phyloP scores from a whole-genome alignment of 2,329 filamentous ascomycete species.

The Colletotrichum falcatum region DNA sequence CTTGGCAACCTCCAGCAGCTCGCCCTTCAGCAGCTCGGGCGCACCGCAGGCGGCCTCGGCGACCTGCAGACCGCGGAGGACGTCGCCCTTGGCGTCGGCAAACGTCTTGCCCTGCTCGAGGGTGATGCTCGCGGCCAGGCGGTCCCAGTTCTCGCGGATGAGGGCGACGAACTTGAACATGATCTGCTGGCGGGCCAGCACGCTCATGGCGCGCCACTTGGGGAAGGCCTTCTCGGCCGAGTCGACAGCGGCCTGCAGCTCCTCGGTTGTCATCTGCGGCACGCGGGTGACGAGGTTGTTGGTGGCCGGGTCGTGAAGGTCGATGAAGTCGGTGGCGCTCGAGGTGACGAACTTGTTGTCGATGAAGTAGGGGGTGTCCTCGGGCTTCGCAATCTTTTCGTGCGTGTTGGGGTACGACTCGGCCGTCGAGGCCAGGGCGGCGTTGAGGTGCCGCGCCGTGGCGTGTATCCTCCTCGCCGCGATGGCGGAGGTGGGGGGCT shows the following conservation, averaged over 20 bases:
- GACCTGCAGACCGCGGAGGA: constrained; percentile 84
- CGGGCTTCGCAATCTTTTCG: constrained; percentile 74
- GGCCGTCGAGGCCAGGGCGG: constrained; percentile 65
- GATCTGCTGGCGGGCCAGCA: constrained; percentile 82
- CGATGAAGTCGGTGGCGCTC: constrained; percentile 77
- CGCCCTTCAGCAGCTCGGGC: constrained; percentile 84
- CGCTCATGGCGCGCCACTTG: constrained; percentile 77
- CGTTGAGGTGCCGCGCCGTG: constrained; percentile 67
- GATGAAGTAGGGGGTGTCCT: constrained; percentile 83
- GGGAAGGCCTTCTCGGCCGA: constrained; percentile 82
- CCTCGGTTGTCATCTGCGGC: constrained; percentile 82
- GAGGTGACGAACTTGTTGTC: constrained; percentile 83
- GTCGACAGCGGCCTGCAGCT: constrained; percentile 80
- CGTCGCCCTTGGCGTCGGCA: constrained; percentile 84
- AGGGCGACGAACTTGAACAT: constrained; percentile 88
- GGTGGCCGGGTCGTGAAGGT: constrained; percentile 84
- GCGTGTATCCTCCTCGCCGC: constrained; percentile 68
- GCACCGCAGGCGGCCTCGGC: constrained; percentile 86
- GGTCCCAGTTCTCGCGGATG: constrained; percentile 87
- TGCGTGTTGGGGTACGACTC: constrained; percentile 77
- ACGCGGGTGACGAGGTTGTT: constrained; percentile 88
- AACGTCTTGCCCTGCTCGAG: constrained; percentile 92
- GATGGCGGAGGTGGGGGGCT: constrained; percentile 46
- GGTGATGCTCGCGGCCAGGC: constrained; percentile 85
- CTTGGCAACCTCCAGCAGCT: constrained; percentile 86